Evolutionary conservation across 2,329 filamentous ascomycete species (phyloP).

Genomic region (Aspergillus sp.): DNA sequence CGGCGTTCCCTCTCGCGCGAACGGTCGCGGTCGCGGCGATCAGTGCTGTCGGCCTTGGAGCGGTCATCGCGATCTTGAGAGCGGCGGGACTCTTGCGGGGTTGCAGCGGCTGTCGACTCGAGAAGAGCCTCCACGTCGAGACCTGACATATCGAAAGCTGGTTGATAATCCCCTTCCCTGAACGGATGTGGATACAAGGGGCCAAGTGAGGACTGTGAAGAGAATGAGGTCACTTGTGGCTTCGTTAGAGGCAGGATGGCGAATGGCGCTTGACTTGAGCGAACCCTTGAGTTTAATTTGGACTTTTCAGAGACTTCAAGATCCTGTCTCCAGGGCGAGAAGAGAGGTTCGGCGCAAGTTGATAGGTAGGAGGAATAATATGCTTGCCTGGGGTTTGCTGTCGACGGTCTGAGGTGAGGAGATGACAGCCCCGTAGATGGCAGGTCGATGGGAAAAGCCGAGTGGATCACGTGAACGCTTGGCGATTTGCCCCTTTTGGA

Average conservation of each 20-base stretch:
- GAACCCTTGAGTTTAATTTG: slow-evolving; percentile 33
- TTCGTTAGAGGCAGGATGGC: slow-evolving; percentile 28
- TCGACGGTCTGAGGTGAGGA: not conserved
- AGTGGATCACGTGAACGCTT: slow-evolving; percentile 9
- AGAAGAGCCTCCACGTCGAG: slow-evolving; percentile 87
- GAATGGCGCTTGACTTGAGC: slow-evolving; percentile 24
- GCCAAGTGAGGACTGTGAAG: slow-evolving; percentile 23
- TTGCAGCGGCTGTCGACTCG: slow-evolving; percentile 72
- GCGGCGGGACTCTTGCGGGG: slow-evolving; percentile 30
- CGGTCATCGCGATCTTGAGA: slow-evolving; percentile 58
- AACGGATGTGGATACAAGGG: slow-evolving; percentile 18
- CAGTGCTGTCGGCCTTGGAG: slow-evolving; percentile 54
- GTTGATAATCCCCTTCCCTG: slow-evolving; percentile 23
- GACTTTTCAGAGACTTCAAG: slow-evolving; percentile 9
- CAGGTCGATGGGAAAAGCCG: not conserved
- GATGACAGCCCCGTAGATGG: not conserved
- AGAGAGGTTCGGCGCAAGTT: not conserved
- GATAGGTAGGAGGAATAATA: not conserved
- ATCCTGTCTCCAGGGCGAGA: not conserved
- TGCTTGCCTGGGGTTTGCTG: not conserved
- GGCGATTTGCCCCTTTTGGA: slow-evolving; percentile 6
- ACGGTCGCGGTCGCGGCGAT: slow-evolving; percentile 56
- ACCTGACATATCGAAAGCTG: slow-evolving; percentile 57
- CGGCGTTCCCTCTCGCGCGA: slow-evolving; percentile 58
- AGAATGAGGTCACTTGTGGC: slow-evolving; percentile 36